Evolutionary conservation across 139 green algal species (phyloP), one percentile per base, ranked within the genome.

Genomic region (Dunaliella sp.): DNA sequence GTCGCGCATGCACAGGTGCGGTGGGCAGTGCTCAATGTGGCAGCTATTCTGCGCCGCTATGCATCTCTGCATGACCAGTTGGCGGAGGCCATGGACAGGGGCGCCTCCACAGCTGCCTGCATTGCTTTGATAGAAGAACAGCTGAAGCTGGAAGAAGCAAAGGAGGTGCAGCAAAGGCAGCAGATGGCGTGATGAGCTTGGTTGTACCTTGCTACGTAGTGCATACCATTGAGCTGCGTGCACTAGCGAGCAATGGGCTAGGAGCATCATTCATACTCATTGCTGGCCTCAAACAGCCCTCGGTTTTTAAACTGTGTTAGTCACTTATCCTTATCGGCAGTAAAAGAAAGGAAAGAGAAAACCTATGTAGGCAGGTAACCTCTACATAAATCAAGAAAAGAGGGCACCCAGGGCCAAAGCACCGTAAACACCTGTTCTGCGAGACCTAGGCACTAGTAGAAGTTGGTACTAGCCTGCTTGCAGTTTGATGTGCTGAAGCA

Each of bases 21-120:
- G 12, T 99, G 96, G 96, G 93, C 97, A 21, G 95, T 99, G 35
- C 88, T 99, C 28, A 99, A 98, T 83, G 93, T 93, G 1, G 93
- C 95, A 0, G 87, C 87, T 0, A 83, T 99, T 30, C 88, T 99
- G 89, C 86, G 94, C n/a, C 85, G 92, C 34, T 94, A 99, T 84
- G 85, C 82, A 0, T 82, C 48, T 0, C 38, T 92, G 28, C 96
- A 98, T 35, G 84, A 93, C 34, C 83, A 88, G 78, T 83, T 99
- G 31, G 95, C 93, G 0, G 88, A 88, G 0, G 93, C 92, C 1
- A 99, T 99, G 96, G 35, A 57, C 0, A 0, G 35, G 1, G 95
- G 95, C 0, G 85, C 57, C 12, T 89, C 82, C 28, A 93, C 98
- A 16, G 94, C 88, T 0, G 83, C 89, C n/a, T 98, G 96, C 88